Evolutionary conservation across 768 basidiomycete species (phyloP).

Genomic region (Suillus tomentosus): DNA sequence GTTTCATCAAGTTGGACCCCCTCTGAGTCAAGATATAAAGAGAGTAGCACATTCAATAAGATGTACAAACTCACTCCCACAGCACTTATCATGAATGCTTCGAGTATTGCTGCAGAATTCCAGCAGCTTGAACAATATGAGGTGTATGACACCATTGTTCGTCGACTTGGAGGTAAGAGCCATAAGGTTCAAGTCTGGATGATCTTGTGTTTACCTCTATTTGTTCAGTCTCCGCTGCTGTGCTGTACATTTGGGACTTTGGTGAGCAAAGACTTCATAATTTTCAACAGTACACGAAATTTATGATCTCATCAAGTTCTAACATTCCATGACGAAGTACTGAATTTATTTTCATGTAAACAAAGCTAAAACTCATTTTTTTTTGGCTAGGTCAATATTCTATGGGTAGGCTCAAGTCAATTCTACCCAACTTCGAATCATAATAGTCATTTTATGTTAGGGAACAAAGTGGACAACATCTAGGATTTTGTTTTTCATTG

Average conservation of each 20-base stretch:
- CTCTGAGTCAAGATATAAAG: not conserved
- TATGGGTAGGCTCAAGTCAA: constrained; percentile 9
- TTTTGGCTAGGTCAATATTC: constrained; percentile 1
- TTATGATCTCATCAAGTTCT: constrained; percentile 1
- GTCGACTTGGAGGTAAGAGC: constrained; percentile 6
- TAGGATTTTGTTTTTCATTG: constrained; percentile 10
- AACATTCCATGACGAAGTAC: constrained; percentile 9
- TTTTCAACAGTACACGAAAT: not conserved
- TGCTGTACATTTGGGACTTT: constrained; percentile 7
- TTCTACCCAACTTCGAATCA: not conserved
- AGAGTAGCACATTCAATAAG: not conserved
- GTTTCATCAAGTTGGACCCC: too few relatives aligned
- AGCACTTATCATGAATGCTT: not conserved
- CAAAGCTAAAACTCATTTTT: not conserved
- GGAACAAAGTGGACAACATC: not conserved
- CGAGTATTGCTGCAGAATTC: not conserved
- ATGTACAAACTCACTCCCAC: not conserved
- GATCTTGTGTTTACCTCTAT: not conserved
- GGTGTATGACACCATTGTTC: not conserved
- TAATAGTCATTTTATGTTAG: not conserved
- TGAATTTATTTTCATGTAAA: not conserved
- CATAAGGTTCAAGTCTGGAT: too few relatives aligned
- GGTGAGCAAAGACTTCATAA: not conserved
- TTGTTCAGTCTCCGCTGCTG: constrained; percentile 2
- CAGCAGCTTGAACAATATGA: constrained; percentile 4